Evolutionary conservation across 805 yeast genomes (phyloP).

Genomic region (Candida endomychidarum): DNA sequence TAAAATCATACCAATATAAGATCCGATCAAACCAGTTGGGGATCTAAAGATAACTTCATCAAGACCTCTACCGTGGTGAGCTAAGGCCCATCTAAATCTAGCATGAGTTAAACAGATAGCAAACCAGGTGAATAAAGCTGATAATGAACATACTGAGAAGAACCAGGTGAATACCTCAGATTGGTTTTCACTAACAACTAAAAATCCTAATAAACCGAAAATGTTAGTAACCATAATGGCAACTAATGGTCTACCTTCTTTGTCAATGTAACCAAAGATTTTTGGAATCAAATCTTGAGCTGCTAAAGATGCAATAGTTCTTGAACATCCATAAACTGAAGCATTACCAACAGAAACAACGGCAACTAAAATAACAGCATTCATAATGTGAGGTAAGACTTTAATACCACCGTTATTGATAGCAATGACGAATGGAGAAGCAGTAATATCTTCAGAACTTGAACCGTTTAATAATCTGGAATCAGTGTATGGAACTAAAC

Average conservation of each 20-base stretch:
- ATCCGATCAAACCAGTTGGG: conserved; percentile 39
- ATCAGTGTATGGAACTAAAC: conserved; percentile 52
- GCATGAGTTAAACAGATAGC: conserved; percentile 40
- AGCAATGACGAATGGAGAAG: conserved; percentile 78
- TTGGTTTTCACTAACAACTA: conserved; percentile 31
- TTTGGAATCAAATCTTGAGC: conserved; percentile 67
- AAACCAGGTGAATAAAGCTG: conserved; percentile 44
- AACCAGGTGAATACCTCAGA: conserved; percentile 41
- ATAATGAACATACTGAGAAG: conserved; percentile 40
- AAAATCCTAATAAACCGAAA: conserved; percentile 41
- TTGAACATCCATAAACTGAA: conserved; percentile 67
- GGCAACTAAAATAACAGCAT: conserved; percentile 70
- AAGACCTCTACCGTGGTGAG: conserved; percentile 32
- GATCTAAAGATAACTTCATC: conserved; percentile 39
- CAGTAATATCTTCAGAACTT: conserved; percentile 50
- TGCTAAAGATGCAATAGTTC: conserved; percentile 67
- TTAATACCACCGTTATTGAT: conserved; percentile 59
- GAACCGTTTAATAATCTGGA: conserved; percentile 48
- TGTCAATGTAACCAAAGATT: conserved; percentile 40
- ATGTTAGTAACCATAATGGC: conserved; percentile 31
- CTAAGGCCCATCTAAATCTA: conserved; percentile 41
- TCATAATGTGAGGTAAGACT: conserved; percentile 70
- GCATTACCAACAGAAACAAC: conserved; percentile 78
- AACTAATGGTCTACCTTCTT: conserved; percentile 42
- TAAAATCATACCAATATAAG: conserved; percentile 32